Evolutionary conservation across 352 stramenopile species (phyloP), one percentile per base, ranked within the genome.

Genomic region (Phytophthora tentaculata): DNA sequence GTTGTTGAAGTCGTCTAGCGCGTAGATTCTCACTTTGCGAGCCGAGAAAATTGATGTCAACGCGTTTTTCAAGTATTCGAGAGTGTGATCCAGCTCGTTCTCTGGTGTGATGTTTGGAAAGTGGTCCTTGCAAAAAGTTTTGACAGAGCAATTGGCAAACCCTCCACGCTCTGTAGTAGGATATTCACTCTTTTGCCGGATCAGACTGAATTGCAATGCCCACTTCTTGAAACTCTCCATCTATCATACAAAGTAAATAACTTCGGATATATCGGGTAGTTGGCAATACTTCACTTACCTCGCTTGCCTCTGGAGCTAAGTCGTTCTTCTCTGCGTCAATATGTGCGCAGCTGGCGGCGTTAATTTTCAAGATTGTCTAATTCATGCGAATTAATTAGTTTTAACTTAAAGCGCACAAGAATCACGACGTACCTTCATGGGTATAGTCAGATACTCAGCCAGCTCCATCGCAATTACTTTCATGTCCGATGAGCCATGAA

Each of bases 151-250:
- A 22, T 81, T 87, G 0, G 86, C 81, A 26, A 89, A 74, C 4
- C 80, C 81, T 26, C 73, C 79, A 4, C 71, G 57, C 8, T 77
- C 64, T 4, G 73, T 56, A 13, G 71, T 76, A 19, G 77, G 73
- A 23, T 74, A 67, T 54, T 77, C 66, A 45, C 66, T 67, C 53
- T 81, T 78, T 13, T 87, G 73, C 1, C 55, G 75, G 1, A 84
- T 71, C 1, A 89, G 52, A 41, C 74, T 78, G 62, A 89, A 92
- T 53, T 91, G 83, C 16, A 91, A 64, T 0, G 86, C 77, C 83
- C 86, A 94, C 44, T 82, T 80, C 56, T 88, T 91, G 58, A 88
- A 92, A 59, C 83, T 94, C 50, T 89, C 83, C 14, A 79, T 85
- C 81, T 88, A 55, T 14, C n/a, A 32, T 5, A 32, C 5, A 32